phyloP scores from a whole-genome alignment of 768 basidiomycete species.

The Hortiboletus campestris region DNA sequence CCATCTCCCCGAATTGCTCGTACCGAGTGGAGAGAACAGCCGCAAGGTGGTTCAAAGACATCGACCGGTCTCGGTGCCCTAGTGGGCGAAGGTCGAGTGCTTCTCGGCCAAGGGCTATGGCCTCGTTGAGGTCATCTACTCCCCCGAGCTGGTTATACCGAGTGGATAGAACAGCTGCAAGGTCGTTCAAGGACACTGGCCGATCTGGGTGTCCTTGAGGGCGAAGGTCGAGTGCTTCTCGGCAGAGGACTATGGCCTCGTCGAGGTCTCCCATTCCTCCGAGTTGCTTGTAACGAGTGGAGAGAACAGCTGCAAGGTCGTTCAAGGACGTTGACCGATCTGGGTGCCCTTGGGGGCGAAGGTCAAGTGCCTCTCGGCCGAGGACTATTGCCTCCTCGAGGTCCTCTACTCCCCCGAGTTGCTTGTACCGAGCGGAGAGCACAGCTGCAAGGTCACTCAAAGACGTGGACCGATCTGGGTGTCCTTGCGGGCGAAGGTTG shows the following conservation, averaged over 20 bases:
- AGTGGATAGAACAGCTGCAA: background rate
- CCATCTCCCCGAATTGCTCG: background rate
- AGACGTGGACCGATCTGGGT: background rate
- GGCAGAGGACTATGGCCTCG: background rate
- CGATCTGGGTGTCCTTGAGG: background rate
- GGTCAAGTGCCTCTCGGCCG: background rate
- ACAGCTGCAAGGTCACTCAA: background rate
- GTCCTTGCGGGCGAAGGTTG: background rate
- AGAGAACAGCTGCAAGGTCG: no score
- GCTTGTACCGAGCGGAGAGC: background rate
- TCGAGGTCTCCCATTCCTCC: background rate
- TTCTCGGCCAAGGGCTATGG: background rate
- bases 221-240: background rate
- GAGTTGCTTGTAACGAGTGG: no score
- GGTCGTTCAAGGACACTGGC: background rate
- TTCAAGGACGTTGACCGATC: no score
- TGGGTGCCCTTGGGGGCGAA: background rate
- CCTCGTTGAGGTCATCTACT: background rate
- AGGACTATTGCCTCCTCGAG: background rate
- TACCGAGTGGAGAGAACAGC: background rate
- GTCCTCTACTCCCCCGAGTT: background rate
- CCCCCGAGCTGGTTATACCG: background rate
- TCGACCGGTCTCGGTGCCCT: background rate
- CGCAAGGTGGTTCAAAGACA: slow-evolving; percentile 1
- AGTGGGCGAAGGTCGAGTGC: background rate